A percentile compares a stretch with the other conserved stretches of the same genome.
Conservation (phyloP, 1,139 yeast species). For the Saccharomycopsis hybrid region DNA sequence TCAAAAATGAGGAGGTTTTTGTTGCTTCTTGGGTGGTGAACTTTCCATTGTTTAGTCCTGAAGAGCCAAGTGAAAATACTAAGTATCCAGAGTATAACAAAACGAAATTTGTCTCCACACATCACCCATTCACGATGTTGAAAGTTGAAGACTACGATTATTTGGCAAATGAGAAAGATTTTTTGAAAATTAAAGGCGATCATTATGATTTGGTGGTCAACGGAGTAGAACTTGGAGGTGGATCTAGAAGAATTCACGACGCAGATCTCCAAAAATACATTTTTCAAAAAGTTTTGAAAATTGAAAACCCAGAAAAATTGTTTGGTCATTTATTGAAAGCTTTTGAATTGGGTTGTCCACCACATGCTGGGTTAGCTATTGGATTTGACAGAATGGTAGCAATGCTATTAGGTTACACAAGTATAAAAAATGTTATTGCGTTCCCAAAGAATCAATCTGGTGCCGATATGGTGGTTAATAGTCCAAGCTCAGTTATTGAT, state of each 20-base stretch:
- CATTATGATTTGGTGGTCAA: conserved; percentile 92
- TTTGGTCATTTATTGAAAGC: conserved; percentile 87
- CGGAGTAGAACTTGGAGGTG: conserved; percentile 97
- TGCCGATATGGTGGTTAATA: conserved; percentile 76
- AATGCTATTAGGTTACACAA: conserved; percentile 66
- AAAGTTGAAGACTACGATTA: conserved; percentile 57
- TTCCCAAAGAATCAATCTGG: conserved; percentile 94
- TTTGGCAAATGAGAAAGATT: conserved; percentile 38
- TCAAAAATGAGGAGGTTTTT: conserved; percentile 29
- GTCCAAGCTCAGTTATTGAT: conserved; percentile 58
- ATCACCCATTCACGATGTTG: conserved; percentile 97
- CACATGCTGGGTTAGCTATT: conserved; percentile 95
- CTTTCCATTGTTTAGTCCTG: conserved; percentile 89
- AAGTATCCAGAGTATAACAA: conserved; percentile 59
- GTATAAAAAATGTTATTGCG: conserved; percentile 89
- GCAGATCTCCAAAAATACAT: conserved; percentile 66
- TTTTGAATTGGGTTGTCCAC: conserved; percentile 89
- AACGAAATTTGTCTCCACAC: conserved; percentile 58
- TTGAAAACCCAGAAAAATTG: conserved; percentile 50
- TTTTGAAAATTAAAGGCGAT: conserved; percentile 74
- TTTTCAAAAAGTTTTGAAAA: conserved; percentile 48
- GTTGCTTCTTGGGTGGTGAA: conserved; percentile 84
- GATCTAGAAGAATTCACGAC: conserved; percentile 92
- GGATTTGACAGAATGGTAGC: conserved; percentile 94
- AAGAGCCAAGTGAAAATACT: conserved; percentile 26